Conservation (phyloP, 2,329 filamentous ascomycete species). For the Aspergillus costaricaensis region DNA sequence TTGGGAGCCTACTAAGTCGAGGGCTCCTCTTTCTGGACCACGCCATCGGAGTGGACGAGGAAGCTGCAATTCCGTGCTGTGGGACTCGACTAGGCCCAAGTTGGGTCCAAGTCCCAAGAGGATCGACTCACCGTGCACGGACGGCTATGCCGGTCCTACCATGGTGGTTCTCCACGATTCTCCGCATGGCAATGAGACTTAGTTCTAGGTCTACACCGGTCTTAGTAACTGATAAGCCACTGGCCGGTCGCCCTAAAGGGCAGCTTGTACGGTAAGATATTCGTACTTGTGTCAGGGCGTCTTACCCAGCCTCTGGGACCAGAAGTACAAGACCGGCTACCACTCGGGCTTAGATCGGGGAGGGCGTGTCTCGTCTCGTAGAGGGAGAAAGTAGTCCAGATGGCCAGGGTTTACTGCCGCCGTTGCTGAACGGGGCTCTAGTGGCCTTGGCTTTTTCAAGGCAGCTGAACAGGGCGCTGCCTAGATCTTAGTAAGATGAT, state of each 20-base stretch:
- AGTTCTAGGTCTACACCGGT: background rate
- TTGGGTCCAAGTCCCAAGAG: background rate
- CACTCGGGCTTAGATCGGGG: background rate
- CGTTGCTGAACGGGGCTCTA: background rate
- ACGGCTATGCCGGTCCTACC: background rate
- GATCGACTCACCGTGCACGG: background rate
- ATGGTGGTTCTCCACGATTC: constrained; percentile 7
- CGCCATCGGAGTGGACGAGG: background rate
- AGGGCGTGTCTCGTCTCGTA: background rate
- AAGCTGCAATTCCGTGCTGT: constrained; percentile 2
- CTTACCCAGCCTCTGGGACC: background rate
- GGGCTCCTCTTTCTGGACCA: constrained; percentile 3
- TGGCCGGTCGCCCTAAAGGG: background rate
- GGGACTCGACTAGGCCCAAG: constrained; percentile 5
- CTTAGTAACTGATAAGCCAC: background rate
- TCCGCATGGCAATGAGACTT: constrained; percentile 6
- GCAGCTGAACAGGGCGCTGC: constrained; percentile 1
- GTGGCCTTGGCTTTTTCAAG: background rate
- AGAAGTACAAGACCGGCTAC: background rate
- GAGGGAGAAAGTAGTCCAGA: background rate
- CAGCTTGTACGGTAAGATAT: background rate
- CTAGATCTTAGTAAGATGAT: background rate
- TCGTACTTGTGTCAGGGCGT: constrained; percentile 6
- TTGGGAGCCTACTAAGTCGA: background rate
- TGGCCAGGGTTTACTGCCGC: background rate